These are phyloP conservation scores for Penicillium sp. DNA, from an alignment of 2,329 filamentous ascomycete species.

Conservation along the genomic window DNA sequence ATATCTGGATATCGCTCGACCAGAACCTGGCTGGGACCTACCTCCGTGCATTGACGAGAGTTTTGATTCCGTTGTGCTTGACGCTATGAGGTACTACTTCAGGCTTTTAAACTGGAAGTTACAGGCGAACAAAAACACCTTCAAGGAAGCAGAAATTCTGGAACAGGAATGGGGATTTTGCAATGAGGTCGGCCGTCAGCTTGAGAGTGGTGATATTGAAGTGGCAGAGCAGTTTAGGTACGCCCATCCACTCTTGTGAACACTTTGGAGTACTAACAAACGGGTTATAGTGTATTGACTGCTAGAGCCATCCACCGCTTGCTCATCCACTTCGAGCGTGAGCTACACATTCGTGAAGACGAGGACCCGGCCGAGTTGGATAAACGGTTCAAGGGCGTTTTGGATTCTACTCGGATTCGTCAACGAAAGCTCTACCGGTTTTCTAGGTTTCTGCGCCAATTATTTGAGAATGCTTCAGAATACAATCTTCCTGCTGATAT, in stretches of 20 bases:
- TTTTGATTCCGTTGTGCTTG: slow-evolving; percentile 88
- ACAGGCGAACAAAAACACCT: slow-evolving; percentile 96
- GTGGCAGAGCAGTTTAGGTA: slow-evolving; percentile 95
- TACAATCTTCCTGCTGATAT: slow-evolving; percentile 79
- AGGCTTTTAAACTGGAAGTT: slow-evolving; percentile 98
- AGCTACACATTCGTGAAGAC: slow-evolving; percentile 81
- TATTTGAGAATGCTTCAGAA: slow-evolving; percentile 96
- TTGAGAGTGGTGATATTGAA: slow-evolving; percentile 94
- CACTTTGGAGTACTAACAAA: slow-evolving; percentile 31
- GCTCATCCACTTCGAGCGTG: slow-evolving; percentile 88
- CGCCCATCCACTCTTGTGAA: slow-evolving; percentile 5
- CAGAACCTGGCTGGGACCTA: slow-evolving; percentile 91
- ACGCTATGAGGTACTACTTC: slow-evolving; percentile 97
- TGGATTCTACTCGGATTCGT: slow-evolving; percentile 94
- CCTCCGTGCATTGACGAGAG: slow-evolving; percentile 96
- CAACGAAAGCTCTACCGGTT: slow-evolving; percentile 97
- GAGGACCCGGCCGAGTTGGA: slow-evolving; percentile 89
- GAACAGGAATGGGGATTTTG: slow-evolving; percentile 99
- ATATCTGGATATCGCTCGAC: slow-evolving; percentile 80
- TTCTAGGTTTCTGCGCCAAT: slow-evolving; percentile 84
- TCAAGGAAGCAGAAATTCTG: slow-evolving; percentile 96
- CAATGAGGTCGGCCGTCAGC: slow-evolving; percentile 86
- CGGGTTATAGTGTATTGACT: slow-evolving; percentile 69
- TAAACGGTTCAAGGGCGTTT: slow-evolving; percentile 91
- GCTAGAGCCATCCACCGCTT: slow-evolving; percentile 89